Evolutionary conservation across 495 filamentous ascomycete genomes (phyloP).

Genomic region (Trichoderma erinaceum): DNA sequence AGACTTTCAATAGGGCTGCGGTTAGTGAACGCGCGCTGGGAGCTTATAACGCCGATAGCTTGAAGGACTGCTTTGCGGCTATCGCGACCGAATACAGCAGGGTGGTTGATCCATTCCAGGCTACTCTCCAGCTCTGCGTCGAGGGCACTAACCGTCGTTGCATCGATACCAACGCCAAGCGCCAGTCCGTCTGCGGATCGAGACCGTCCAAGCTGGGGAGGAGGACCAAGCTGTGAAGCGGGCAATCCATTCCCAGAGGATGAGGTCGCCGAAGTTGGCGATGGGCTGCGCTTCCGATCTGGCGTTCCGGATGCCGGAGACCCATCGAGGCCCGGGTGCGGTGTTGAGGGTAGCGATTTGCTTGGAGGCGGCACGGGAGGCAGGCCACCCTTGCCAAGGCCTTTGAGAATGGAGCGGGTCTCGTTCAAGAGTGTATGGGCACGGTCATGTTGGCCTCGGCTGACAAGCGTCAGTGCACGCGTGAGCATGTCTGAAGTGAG

Average conservation of each 20-base stretch:
- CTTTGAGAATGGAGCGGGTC: conserved; percentile 91
- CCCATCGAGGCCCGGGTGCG: conserved; percentile 39
- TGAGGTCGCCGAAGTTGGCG: conserved; percentile 41
- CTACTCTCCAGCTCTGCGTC: conserved; percentile 85
- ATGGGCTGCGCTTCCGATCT: conserved; percentile 45
- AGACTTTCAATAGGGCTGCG: conserved; percentile 77
- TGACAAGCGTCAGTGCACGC: conserved; percentile 82
- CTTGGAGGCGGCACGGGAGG: conserved; percentile 62
- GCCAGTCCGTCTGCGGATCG: conserved; percentile 41
- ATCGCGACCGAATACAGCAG: conserved; percentile 91
- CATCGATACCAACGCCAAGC: conserved; percentile 65
- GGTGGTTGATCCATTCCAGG: conserved; percentile 99
- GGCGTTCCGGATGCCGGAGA: conserved; percentile 34
- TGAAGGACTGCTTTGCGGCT: conserved; percentile 93
- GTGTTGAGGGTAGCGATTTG: conserved; percentile 44
- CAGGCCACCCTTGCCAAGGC: conserved; percentile 88
- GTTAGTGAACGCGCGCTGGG: conserved; percentile 90
- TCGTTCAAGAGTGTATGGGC: conserved; percentile 87
- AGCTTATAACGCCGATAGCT: conserved; percentile 92
- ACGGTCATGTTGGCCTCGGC: conserved; percentile 85
- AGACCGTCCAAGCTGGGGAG: conserved; percentile 27
- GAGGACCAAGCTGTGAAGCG: conserved; percentile 7
- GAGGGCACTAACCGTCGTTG: conserved; percentile 71
- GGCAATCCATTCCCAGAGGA: conserved; percentile 25
- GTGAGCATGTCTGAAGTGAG: conserved; percentile 98